Evolutionary conservation across 2,329 filamentous ascomycete species (phyloP).

Genomic region (Rhynchosporium secalis): DNA sequence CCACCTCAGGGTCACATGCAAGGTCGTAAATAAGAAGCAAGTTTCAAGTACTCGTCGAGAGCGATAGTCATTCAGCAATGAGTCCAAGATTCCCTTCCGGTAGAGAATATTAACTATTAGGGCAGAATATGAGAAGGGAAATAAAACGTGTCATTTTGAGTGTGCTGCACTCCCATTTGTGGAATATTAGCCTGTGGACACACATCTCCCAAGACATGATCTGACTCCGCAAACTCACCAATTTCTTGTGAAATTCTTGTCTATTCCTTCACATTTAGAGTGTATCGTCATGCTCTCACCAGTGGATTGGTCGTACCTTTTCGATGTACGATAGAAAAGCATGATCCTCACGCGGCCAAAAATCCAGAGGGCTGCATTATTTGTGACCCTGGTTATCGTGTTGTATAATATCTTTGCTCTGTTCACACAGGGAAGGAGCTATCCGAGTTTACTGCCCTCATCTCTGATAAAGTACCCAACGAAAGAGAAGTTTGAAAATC

Average conservation of each 20-base stretch:
- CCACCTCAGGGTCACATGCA: no score
- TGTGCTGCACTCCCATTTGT: constrained; percentile 16
- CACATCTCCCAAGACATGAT: neutral
- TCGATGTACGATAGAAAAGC: neutral
- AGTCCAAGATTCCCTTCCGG: no score
- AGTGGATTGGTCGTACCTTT: neutral
- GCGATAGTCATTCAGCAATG: no score
- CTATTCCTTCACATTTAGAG: neutral
- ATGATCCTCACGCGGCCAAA: neutral
- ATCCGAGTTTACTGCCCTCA: neutral
- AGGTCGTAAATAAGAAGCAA: no score
- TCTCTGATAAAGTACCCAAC: neutral
- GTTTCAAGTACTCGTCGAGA: no score
- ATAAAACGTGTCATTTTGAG: constrained; percentile 16
- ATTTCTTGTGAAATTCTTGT: constrained; percentile 4
- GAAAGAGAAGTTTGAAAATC: constrained; percentile 17
- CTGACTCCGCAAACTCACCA: neutral
- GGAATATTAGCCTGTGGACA: constrained; percentile 15
- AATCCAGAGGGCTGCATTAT: neutral
- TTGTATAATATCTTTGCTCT: constrained; percentile 1
- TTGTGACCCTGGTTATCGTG: neutral
- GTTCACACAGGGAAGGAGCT: neutral
- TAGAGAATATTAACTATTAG: neutral
- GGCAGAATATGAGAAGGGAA: neutral
- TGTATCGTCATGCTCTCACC: neutral